A percentile compares a stretch with the other conserved stretches of the same genome.
Conservation (phyloP, 2,329 filamentous ascomycete genomes). For the Pseudopyricularia javanii region DNA sequence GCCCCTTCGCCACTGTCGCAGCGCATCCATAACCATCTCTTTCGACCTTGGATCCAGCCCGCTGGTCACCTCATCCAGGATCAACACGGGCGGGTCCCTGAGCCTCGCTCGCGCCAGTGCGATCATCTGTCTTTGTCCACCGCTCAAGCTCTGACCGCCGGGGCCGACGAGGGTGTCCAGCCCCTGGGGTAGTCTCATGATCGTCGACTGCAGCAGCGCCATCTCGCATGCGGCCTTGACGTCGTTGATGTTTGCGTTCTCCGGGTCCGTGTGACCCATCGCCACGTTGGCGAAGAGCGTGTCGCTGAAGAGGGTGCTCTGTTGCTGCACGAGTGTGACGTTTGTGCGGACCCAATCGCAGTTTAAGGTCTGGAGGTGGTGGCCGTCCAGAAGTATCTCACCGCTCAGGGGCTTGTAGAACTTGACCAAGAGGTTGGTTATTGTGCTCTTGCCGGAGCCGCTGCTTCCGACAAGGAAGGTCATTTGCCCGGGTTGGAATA, state of each 20-base stretch:
- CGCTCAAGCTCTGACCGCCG: constrained; percentile 62
- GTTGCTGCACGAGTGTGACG: constrained; percentile 71
- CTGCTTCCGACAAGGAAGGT: constrained; percentile 77
- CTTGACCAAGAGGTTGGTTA: constrained; percentile 66
- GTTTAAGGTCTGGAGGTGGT: constrained; percentile 48
- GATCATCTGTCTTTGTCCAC: constrained; percentile 73
- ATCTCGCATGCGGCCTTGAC: constrained; percentile 52
- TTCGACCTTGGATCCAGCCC: constrained; percentile 67
- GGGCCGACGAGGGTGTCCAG: constrained; percentile 60
- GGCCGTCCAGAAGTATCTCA: constrained; percentile 55
- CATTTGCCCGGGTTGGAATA: constrained; percentile 59
- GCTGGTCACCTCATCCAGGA: constrained; percentile 83
- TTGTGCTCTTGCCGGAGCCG: constrained; percentile 85
- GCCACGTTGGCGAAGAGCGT: constrained; percentile 68
- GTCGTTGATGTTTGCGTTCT: constrained; percentile 33
- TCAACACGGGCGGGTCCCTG: constrained; percentile 65
- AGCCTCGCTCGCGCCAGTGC: constrained; percentile 69
- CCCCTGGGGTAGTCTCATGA: constrained; percentile 55
- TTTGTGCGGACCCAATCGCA: constrained; percentile 64
- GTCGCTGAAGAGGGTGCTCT: constrained; percentile 70
- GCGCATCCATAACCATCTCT: constrained; percentile 56
- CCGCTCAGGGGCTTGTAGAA: constrained; percentile 62
- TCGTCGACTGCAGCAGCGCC: constrained; percentile 55
- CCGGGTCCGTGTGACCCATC: constrained; percentile 32
- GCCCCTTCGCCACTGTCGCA: constrained; percentile 62